These are phyloP conservation scores for Malus fusca DNA, from an alignment of 306 rosid species.

Conservation along the genomic window DNA sequence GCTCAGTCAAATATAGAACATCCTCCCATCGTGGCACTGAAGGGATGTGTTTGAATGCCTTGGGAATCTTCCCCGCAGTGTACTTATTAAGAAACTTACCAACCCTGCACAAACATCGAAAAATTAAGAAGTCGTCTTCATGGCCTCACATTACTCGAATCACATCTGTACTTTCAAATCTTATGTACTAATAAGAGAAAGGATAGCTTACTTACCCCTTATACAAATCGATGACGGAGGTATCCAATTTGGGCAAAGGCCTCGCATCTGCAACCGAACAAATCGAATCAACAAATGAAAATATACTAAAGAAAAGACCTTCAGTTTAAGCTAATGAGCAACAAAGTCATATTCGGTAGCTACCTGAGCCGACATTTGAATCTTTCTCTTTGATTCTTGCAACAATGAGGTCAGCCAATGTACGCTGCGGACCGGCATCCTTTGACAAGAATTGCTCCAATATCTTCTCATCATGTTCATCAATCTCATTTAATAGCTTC, in stretches of 20 bases:
- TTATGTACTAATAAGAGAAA: not conserved
- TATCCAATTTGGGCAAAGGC: slow-evolving; percentile 65
- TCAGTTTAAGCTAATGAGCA: not conserved
- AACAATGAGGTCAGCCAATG: slow-evolving; percentile 65
- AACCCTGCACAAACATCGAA: slow-evolving; percentile 36
- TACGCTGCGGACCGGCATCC: slow-evolving; percentile 35
- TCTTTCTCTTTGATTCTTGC: slow-evolving; percentile 65
- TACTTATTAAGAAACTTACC: slow-evolving; percentile 57
- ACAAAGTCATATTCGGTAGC: not conserved
- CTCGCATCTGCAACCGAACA: slow-evolving; percentile 43
- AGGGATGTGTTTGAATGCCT: slow-evolving; percentile 70
- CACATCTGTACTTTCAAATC: not conserved
- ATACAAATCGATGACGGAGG: slow-evolving; percentile 53
- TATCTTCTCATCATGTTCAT: slow-evolving; percentile 62
- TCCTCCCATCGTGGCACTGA: slow-evolving; percentile 74
- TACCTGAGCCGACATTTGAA: slow-evolving; percentile 48
- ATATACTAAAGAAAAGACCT: not conserved
- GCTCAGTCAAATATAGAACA: slow-evolving; percentile 70
- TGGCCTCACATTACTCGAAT: not conserved
- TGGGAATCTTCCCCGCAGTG: slow-evolving; percentile 71
- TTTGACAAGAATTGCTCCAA: slow-evolving; percentile 53
- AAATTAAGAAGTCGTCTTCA: not conserved
- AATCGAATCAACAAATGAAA: not conserved
- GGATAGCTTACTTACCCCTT: slow-evolving; percentile 44
- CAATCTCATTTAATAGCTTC: slow-evolving; percentile 47